Base-by-base conservation (phyloP, 192 early-diverging fungal genomes). In the Chytriomyces sp. region DNA sequence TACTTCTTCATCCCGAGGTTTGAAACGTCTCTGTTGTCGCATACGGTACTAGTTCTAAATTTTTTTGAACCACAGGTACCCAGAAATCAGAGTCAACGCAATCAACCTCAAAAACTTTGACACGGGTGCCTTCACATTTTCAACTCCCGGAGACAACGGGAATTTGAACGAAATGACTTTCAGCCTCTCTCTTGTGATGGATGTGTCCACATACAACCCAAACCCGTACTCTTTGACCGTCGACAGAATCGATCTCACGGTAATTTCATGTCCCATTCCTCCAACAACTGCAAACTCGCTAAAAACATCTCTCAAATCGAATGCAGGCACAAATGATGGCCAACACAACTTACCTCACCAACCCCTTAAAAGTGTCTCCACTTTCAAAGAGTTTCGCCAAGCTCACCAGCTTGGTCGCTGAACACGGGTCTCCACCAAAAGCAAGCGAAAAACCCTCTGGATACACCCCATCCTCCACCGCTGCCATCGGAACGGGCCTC, bases 101-200 rank as follows among this genome's bases (percentile, higher is more conserved):
- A 73, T 73, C 60, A 59, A 73, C 45, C 26, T 73, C 26, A 20
- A 57, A 26, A 73, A 73, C 45, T 62, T 73, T n/a, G 35, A 35
- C 35, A 35, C 35, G 35, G 35, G 35, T 35, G 35, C 35, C 2
- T 59, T 59, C 57, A 59, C 57, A 5, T 59, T 59, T 20, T n/a
- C 57, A 16, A 59, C 16, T 64, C 35, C 59, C 9, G 45, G 43
- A 23, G 20, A 77, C 66, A 62, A 67, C 59, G 60, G 60, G 24
- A 77, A 77, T 60, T 61, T 69, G 65, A 77, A 77, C 57, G 43
- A 69, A 26, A 67, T 77, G 64, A 46, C 64, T 13, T 57, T 77
- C 45, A 18, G n/a, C 9, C 45, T 77, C 18, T 47, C 64, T 1
- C 67, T 77, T 16, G 26, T 23, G 28, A 77, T 77, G 76, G 13